phyloP scores from a whole-genome alignment of 2,329 filamentous ascomycete species.

The Alternaria hordeiaustralica region DNA sequence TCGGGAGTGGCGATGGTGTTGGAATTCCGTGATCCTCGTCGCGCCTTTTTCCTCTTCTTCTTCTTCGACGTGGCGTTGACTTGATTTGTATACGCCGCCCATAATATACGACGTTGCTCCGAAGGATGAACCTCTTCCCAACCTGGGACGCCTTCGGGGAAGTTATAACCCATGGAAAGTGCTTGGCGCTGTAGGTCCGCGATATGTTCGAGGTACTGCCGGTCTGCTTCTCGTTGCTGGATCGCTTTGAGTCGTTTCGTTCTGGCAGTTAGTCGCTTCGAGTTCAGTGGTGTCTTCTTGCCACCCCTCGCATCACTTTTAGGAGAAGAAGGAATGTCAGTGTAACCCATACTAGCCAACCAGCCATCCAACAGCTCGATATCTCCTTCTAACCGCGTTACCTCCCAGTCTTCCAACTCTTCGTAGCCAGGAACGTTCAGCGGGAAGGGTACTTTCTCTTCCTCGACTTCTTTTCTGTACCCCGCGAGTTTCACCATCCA shows the following conservation, averaged over 20 bases:
- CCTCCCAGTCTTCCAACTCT: not conserved
- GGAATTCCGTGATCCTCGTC: not conserved
- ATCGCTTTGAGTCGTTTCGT: not conserved
- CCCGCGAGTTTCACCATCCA: not conserved
- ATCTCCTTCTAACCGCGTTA: not conserved
- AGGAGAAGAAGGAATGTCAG: not conserved
- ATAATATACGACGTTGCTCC: not conserved
- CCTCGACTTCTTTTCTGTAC: not conserved
- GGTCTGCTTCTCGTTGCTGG: not conserved
- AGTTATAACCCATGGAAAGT: not conserved
- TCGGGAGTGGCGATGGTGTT: not conserved
- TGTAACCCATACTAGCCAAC: not conserved
- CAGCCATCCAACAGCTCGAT: not conserved
- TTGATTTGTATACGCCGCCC: not conserved
- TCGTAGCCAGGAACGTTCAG: not conserved
- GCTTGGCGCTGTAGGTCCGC: not conserved
- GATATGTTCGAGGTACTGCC: not conserved
- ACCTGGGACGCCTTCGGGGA: not conserved
- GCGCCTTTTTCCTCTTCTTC: not conserved
- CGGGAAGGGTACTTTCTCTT: not conserved
- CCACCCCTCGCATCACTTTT: rapidly evolving
- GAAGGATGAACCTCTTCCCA: not conserved
- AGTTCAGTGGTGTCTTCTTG: not conserved
- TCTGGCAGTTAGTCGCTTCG: not conserved
- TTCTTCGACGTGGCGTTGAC: not conserved